phyloP scores from a whole-genome alignment of 257 asterid genomes.

The Rauvolfia tetraphylla region DNA sequence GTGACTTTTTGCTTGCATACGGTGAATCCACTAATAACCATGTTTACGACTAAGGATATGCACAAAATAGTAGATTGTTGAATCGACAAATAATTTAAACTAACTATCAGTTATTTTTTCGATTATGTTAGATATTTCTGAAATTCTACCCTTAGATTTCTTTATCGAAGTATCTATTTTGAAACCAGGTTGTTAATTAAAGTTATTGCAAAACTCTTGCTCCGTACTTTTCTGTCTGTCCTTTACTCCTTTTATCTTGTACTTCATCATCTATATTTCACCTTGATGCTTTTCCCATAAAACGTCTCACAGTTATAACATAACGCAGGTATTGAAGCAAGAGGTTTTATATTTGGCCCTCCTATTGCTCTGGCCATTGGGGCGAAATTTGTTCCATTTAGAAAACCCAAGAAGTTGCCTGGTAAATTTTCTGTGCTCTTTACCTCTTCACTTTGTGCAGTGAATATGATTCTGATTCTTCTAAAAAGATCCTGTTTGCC shows the following conservation, averaged over 20 bases:
- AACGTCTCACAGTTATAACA: background rate
- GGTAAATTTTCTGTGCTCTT: slow-evolving; percentile 37
- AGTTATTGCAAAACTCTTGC: background rate
- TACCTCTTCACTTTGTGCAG: slow-evolving; percentile 11
- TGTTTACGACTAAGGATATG: background rate
- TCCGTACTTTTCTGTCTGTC: background rate
- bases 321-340: slow-evolving; percentile 81
- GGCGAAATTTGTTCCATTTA: slow-evolving; percentile 89
- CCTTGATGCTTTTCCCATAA: background rate
- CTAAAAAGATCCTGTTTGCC: background rate
- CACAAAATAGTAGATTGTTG: background rate
- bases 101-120: background rate
- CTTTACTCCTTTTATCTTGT: background rate
- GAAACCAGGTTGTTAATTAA: too few species aligned
- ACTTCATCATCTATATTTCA: background rate
- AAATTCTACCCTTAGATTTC: background rate
- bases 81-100: background rate
- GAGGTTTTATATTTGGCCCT: slow-evolving; percentile 95
- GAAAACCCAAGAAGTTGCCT: slow-evolving; percentile 88
- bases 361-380: slow-evolving; percentile 96
- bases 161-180: background rate
- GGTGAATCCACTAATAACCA: background rate
- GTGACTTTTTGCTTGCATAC: background rate
- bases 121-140: background rate
- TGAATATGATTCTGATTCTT: slow-evolving; percentile 2